A percentile compares a stretch with the other conserved stretches of the same genome.
Evolutionary conservation across 1,284 basidiomycete genomes (phyloP).

Genomic region (Ceratobasidium sp.): DNA sequence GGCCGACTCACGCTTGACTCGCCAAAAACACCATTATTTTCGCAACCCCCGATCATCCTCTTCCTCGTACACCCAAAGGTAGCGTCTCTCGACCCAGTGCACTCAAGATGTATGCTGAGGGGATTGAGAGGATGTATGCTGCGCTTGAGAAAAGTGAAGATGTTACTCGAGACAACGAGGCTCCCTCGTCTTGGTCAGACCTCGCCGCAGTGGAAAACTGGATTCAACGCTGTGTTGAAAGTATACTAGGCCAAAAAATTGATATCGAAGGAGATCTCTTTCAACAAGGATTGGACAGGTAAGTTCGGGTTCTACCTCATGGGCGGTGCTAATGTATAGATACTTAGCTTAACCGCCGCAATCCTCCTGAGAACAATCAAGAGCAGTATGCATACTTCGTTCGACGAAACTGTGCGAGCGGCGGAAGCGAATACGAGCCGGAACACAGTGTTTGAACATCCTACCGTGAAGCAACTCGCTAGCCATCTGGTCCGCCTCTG

Average conservation of each 20-base stretch:
- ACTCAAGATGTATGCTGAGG: slow-evolving; percentile 41
- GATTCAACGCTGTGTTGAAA: not conserved
- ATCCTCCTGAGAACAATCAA: slow-evolving; percentile 21
- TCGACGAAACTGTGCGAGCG: not conserved
- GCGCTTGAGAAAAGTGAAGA: slow-evolving; percentile 21
- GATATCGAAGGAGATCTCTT: slow-evolving; percentile 24
- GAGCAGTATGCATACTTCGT: not conserved
- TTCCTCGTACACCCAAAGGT: slow-evolving; percentile 44
- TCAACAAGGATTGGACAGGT: slow-evolving; percentile 41
- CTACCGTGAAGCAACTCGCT: not conserved
- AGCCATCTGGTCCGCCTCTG: not conserved
- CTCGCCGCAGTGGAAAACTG: not conserved
- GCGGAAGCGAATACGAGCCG: slow-evolving; percentile 18
- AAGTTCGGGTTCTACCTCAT: too few relatives aligned
- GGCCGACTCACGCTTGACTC: slow-evolving; percentile 60
- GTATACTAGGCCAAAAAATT: slow-evolving; percentile 13
- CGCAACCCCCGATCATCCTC: not conserved
- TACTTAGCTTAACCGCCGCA: slow-evolving; percentile 14
- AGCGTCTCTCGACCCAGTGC: slow-evolving; percentile 38
- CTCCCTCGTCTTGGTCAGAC: not conserved
- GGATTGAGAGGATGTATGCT: slow-evolving; percentile 48
- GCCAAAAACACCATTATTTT: slow-evolving; percentile 55
- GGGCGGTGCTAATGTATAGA: too few relatives aligned
- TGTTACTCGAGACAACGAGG: not conserved
- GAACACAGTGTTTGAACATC: slow-evolving; percentile 27